These are phyloP conservation scores for Osmanthus fragrans DNA, from an alignment of 257 asterid genomes.

Conservation along the genomic window DNA sequence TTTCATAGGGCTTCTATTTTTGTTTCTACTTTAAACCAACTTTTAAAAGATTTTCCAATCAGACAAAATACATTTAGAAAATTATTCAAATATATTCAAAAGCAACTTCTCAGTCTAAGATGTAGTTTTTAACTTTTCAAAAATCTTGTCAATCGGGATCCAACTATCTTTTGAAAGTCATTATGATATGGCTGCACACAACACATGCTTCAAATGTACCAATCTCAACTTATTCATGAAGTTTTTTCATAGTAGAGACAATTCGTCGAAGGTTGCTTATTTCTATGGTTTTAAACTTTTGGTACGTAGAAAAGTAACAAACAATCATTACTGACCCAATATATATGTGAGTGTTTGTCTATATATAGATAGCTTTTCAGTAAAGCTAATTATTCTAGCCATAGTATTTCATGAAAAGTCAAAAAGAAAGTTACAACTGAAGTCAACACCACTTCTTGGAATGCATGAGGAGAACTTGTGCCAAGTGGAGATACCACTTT, in stretches of 20 bases:
- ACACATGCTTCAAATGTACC: slow-evolving; percentile 38
- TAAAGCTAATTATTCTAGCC: slow-evolving; percentile 53
- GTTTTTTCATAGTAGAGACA: slow-evolving; percentile 64
- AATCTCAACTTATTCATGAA: slow-evolving; percentile 75
- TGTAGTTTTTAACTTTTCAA: no score
- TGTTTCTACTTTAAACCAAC: no score
- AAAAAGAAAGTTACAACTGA: slow-evolving; percentile 10
- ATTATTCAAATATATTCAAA: no score
- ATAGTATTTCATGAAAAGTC: slow-evolving; percentile 1
- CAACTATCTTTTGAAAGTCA: neutral
- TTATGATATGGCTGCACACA: slow-evolving; percentile 50
- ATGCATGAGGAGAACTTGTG: neutral
- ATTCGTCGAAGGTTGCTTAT: slow-evolving; percentile 7
- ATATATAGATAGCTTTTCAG: slow-evolving; percentile 43
- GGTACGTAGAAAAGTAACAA: slow-evolving; percentile 17
- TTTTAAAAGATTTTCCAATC: no score
- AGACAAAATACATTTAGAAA: no score
- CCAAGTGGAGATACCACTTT: neutral
- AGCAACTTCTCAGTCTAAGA: no score
- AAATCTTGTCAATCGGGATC: no score
- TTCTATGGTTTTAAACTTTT: neutral
- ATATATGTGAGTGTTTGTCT: slow-evolving; percentile 3
- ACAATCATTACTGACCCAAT: slow-evolving; percentile 49
- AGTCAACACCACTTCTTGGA: slow-evolving; percentile 54
- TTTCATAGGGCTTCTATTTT: neutral